Conservation (phyloP, 192 early-diverging fungal species). For the Backusella westeae region DNA sequence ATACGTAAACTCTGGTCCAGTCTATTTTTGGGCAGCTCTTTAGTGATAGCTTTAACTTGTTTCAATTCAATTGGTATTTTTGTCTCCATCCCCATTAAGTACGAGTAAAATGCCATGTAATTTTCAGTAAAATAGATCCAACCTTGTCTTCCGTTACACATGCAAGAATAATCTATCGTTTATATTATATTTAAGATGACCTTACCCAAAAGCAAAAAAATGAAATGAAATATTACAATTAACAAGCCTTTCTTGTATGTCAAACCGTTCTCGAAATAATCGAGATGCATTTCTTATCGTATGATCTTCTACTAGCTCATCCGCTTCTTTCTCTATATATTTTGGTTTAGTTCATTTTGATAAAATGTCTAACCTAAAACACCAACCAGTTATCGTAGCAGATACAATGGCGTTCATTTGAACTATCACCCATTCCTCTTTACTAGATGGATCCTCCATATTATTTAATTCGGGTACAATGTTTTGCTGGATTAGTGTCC, state of each 20-base stretch:
- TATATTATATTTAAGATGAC: not conserved
- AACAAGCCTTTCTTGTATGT: slow-evolving; percentile 85
- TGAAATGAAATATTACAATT: slow-evolving; percentile 60
- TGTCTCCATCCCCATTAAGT: slow-evolving; percentile 89
- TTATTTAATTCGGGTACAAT: slow-evolving; percentile 47
- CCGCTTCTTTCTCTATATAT: slow-evolving; percentile 66
- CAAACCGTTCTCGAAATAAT: slow-evolving; percentile 86
- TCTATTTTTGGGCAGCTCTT: slow-evolving; percentile 83
- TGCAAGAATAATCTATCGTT: slow-evolving; percentile 79
- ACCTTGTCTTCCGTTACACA: slow-evolving; percentile 83
- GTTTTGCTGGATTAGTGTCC: slow-evolving; percentile 80
- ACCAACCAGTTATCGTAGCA: not conserved
- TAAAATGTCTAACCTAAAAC: not conserved
- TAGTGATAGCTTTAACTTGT: slow-evolving; percentile 81
- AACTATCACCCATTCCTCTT: slow-evolving; percentile 80
- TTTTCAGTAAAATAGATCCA: slow-evolving; percentile 97
- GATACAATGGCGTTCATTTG: slow-evolving; percentile 85
- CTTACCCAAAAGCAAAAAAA: not conserved
- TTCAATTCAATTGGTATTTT: slow-evolving; percentile 89
- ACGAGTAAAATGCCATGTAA: slow-evolving; percentile 95
- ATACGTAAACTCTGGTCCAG: slow-evolving; percentile 87
- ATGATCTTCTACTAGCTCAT: slow-evolving; percentile 82
- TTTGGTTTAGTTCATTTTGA: not conserved
- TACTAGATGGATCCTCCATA: slow-evolving; percentile 74
- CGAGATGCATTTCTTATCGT: slow-evolving; percentile 87